Base-by-base conservation (phyloP, 352 stramenopile genomes). In the Phytophthora pini region DNA sequence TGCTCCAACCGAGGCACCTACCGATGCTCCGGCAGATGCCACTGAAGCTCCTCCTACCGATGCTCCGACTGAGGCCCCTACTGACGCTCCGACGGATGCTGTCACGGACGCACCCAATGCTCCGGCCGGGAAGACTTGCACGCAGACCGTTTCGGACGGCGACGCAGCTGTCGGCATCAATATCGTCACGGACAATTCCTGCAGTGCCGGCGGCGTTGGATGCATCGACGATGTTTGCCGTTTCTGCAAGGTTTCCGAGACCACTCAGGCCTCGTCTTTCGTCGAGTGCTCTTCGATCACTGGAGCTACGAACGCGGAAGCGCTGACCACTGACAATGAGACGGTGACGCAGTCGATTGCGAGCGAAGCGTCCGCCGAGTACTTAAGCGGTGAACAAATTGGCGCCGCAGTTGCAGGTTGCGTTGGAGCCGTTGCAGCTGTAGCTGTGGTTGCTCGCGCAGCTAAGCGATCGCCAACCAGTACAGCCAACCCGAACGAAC, bases 141-240 rank as follows among this genome's bases (percentile, higher is more conserved):
- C 57, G 2, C 54, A 59, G 15, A 61, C 49, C 13, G 63, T 67
- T 1, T 68, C 67, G 0, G 44, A 60, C 0, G 73, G 72, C 4
- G 76, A 84, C 24, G 59, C 66, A 15, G 47, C 61, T 10, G 72
- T 64, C 38, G 76, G 76, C 1, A 82, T 84, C 47, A 65, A 73
- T 6, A 70, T 82, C 26, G 40, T 77, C 22, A 72, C 74, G 2
- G 77, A 85, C 22, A 45, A 48, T 2, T 65, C 52, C 5, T 85
- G 77, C 40, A 55, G 44, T n/a, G 34, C 34, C 4, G 77, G 74
- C 8, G 77, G 77, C 11, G 29, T 73, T 11, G 77, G 77, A 4
- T 85, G 77, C 27, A 70, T 81, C n/a, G 65, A 76, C 22, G 56
- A 34, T 31, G 55, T 83, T 8, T 85, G 77, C 64, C 77, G 77